Percentiles rank a stretch among this genome's conserved stretches.
Evolutionary conservation across 2,329 filamentous ascomycete genomes (phyloP).

Genomic region (Albifimbria verrucaria): DNA sequence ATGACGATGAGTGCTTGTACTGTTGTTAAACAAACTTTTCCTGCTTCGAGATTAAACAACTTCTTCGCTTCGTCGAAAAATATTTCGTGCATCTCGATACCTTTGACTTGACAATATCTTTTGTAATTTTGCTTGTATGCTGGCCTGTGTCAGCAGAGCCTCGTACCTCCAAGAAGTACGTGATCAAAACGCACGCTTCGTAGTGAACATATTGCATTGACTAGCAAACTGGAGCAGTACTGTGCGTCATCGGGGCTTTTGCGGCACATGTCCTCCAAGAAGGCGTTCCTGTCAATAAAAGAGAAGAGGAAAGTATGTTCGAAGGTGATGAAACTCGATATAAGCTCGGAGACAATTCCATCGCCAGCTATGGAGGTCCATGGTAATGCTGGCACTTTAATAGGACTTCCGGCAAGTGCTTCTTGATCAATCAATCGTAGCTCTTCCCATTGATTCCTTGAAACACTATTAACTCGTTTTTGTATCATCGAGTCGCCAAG

Average conservation of each 20-base stretch:
- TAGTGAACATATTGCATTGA: constrained; percentile 27
- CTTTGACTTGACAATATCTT: constrained; percentile 7
- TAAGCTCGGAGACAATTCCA: constrained; percentile 25
- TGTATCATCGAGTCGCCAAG: not conserved
- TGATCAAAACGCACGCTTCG: constrained; percentile 19
- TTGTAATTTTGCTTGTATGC: constrained; percentile 17
- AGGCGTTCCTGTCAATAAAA: constrained; percentile 20
- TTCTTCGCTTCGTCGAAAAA: constrained; percentile 21
- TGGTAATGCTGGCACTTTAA: constrained; percentile 23
- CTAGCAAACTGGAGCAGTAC: constrained; percentile 27
- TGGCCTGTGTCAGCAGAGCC: not conserved
- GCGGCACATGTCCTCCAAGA: constrained; percentile 23
- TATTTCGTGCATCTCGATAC: constrained; percentile 10
- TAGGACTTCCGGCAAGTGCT: constrained; percentile 8
- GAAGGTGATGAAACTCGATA: constrained; percentile 26
- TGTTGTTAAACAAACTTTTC: constrained; percentile 14
- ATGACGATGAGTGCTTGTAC: constrained; percentile 17
- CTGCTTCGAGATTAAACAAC: constrained; percentile 17
- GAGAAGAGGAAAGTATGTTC: constrained; percentile 20
- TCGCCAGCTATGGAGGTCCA: constrained; percentile 27
- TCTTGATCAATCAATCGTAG: not conserved
- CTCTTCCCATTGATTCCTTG: not conserved
- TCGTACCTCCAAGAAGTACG: not conserved
- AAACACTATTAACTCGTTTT: not conserved
- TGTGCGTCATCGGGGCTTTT: constrained; percentile 12